phyloP scores from a whole-genome alignment of 1,284 basidiomycete species.

The Hemileia vastatrix region DNA sequence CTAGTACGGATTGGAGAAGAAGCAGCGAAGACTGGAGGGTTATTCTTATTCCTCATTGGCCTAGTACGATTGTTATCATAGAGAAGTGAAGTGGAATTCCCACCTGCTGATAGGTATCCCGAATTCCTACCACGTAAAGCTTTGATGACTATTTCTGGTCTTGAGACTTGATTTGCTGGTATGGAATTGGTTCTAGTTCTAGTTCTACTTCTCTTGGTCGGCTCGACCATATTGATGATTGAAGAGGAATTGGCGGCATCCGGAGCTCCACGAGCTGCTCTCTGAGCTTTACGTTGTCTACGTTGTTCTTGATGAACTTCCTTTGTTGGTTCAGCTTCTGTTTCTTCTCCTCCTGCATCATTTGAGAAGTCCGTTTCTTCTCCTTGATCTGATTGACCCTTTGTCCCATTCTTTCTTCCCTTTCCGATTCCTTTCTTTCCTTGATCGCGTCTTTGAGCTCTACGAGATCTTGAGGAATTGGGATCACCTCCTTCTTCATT shows the following conservation, averaged over 20 bases:
- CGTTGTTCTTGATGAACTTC: background rate
- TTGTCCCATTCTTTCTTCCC: background rate
- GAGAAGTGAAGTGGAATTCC: conserved; percentile 1
- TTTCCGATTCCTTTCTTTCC: background rate
- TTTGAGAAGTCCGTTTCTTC: conserved; percentile 25
- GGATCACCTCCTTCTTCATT: conserved; percentile 8
- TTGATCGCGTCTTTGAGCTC: background rate
- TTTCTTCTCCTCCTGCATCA: conserved; percentile 34
- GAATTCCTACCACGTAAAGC: background rate
- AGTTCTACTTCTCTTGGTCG: background rate
- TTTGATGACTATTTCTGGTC: background rate
- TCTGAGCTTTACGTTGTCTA: background rate
- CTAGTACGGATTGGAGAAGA: conserved; percentile 31
- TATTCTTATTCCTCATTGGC: conserved; percentile 2
- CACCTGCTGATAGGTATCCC: background rate
- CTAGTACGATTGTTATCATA: background rate
- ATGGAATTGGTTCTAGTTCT: background rate
- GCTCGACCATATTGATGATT: background rate
- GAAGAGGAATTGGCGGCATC: background rate
- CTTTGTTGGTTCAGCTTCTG: conserved; percentile 30
- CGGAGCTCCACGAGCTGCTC: background rate
- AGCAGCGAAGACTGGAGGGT: conserved; percentile 26
- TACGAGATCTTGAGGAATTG: background rate
- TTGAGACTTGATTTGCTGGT: background rate
- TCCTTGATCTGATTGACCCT: background rate